These are phyloP conservation scores for Fusarium goolgardi DNA, from an alignment of 2,329 filamentous ascomycete species.

Conservation along the genomic window DNA sequence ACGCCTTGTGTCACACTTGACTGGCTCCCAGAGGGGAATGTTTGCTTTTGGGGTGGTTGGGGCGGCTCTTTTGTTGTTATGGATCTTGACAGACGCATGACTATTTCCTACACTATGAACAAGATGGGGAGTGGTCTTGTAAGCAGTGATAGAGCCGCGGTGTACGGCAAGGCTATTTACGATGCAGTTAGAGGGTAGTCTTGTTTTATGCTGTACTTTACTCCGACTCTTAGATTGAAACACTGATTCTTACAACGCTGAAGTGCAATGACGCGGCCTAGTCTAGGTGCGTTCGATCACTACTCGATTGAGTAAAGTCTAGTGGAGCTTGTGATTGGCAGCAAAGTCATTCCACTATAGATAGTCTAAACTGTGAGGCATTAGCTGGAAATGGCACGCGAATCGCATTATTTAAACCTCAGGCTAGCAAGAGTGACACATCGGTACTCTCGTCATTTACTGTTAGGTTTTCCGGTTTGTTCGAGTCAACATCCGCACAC, in stretches of 20 bases:
- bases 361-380: neutral
- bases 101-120: constrained; percentile 17
- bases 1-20: neutral
- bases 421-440: neutral
- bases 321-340: neutral
- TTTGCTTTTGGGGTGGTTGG: constrained; percentile 9
- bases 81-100: constrained; percentile 13
- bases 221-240: fast-evolving
- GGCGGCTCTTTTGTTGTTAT: constrained; percentile 1
- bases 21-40: neutral
- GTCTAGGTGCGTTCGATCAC: constrained; percentile 21
- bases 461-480: too few species aligned
- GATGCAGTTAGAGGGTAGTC: neutral
- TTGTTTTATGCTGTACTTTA: neutral
- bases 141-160: constrained; percentile 6
- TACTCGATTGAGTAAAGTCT: constrained; percentile 17
- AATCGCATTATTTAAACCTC: too few species aligned
- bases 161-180: constrained; percentile 1
- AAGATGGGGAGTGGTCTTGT: constrained; percentile 5
- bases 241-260: neutral
- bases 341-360: neutral
- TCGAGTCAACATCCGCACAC: too few species aligned
- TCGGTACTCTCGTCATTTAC: too few species aligned
- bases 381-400: too few species aligned
- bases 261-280: neutral